phyloP scores from a whole-genome alignment of 306 rosid species.

The Arachis stenosperma region DNA sequence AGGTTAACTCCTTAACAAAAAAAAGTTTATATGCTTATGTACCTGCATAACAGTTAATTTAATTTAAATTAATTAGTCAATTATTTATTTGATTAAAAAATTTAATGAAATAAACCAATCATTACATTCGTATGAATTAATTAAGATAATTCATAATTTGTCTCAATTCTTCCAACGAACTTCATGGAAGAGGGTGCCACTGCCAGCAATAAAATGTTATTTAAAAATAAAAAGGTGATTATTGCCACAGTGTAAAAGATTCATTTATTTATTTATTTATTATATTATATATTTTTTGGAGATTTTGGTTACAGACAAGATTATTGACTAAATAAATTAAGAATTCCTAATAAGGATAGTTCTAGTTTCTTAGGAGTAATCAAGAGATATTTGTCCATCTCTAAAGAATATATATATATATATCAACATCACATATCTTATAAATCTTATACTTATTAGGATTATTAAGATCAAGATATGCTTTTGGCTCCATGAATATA shows the following conservation, averaged over 20 bases:
- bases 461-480: no score
- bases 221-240: no score
- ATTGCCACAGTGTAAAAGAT: slow-evolving; percentile 9
- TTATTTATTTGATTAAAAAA: slow-evolving; percentile 8
- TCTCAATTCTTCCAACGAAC: slow-evolving; percentile 27
- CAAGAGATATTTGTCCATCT: slow-evolving; percentile 27
- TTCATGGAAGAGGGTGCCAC: slow-evolving; percentile 29
- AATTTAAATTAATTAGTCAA: neutral
- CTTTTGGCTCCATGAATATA: no score
- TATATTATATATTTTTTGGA: slow-evolving; percentile 5
- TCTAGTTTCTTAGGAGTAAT: slow-evolving; percentile 9
- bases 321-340: slow-evolving; percentile 24
- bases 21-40: neutral
- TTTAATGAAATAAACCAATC: slow-evolving; percentile 26
- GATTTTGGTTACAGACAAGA: slow-evolving; percentile 40
- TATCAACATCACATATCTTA: neutral
- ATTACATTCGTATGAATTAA: slow-evolving; percentile 31
- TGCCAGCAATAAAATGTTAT: slow-evolving; percentile 45
- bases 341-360: neutral
- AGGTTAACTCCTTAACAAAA: neutral
- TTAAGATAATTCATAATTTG: slow-evolving; percentile 5
- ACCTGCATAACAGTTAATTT: neutral
- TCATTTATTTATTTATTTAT: neutral
- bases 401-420: slow-evolving; percentile 20
- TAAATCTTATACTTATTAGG: no score